Percentiles rank a stretch among this genome's conserved stretches.
These are phyloP conservation scores for Xylona heveae DNA, from an alignment of 495 filamentous ascomycete genomes.

Conservation along the genomic window DNA sequence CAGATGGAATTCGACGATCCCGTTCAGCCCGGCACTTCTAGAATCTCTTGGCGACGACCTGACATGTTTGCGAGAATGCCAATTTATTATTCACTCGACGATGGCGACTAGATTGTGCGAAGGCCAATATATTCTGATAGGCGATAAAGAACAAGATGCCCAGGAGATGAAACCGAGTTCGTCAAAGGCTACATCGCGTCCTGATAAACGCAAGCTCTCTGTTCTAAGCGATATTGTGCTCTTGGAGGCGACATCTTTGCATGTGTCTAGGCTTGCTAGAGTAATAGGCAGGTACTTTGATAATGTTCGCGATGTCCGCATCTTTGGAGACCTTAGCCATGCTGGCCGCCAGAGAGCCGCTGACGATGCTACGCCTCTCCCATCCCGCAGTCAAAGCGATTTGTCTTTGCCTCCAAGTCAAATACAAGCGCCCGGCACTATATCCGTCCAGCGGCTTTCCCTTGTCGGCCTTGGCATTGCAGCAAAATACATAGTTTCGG, in stretches of 20 bases:
- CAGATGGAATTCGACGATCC: conserved; percentile 1
- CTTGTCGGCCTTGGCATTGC: background rate
- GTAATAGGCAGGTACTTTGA: too few species aligned
- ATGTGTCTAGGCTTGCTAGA: too few species aligned
- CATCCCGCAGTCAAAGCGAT: too few species aligned
- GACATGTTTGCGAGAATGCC: background rate
- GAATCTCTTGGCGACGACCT: background rate
- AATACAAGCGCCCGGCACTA: background rate
- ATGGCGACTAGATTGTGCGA: background rate
- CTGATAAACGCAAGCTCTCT: background rate
- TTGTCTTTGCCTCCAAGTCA: too few species aligned
- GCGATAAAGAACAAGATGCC: too few species aligned
- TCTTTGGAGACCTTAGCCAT: too few species aligned
- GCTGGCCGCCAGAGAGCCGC: too few species aligned
- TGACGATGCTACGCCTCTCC: too few species aligned
- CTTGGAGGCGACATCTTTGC: conserved; percentile 1
- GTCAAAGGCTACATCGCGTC: background rate
- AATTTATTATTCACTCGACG: background rate
- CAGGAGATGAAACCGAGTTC: background rate
- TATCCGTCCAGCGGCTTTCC: background rate
- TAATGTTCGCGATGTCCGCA: too few species aligned
- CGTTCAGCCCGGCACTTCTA: background rate
- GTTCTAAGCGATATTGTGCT: background rate
- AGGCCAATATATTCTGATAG: background rate
- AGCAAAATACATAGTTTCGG: background rate